phyloP scores from a whole-genome alignment of 2,329 filamentous ascomycete genomes.

The Fusarium chlamydosporum region DNA sequence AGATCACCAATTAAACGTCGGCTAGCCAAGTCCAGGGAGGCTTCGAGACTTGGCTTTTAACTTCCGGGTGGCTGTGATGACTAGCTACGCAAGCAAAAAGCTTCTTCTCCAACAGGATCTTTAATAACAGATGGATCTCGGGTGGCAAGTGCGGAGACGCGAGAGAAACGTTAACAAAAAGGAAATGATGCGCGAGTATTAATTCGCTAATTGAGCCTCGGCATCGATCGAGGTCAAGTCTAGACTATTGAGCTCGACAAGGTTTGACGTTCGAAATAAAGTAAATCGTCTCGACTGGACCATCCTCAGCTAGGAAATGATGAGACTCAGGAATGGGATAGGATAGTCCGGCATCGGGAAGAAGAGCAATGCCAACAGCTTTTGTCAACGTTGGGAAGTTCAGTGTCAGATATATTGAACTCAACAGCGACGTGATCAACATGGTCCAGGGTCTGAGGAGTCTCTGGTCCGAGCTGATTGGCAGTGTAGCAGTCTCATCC shows the following conservation, averaged over 20 bases:
- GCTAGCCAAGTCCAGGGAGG: slow-evolving; percentile 1
- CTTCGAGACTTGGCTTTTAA: slow-evolving; percentile 25
- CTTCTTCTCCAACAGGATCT: slow-evolving; percentile 27
- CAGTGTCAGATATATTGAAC: slow-evolving; percentile 15
- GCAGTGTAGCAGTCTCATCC: slow-evolving; percentile 37
- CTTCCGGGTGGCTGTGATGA: slow-evolving; percentile 27
- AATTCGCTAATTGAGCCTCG: background rate
- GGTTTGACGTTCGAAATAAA: slow-evolving; percentile 31
- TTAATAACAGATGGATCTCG: background rate
- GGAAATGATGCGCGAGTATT: slow-evolving; percentile 31
- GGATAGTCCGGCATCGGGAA: slow-evolving; percentile 23
- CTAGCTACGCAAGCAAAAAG: slow-evolving; percentile 30
- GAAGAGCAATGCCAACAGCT: slow-evolving; percentile 12
- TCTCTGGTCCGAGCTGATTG: slow-evolving; percentile 17
- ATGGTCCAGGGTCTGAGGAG: slow-evolving; percentile 3
- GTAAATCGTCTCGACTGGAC: slow-evolving; percentile 21
- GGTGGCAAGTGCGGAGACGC: slow-evolving; percentile 6
- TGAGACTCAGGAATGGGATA: slow-evolving; percentile 12
- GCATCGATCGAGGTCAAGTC: slow-evolving; percentile 12
- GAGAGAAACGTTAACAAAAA: background rate
- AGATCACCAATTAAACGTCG: slow-evolving; percentile 8
- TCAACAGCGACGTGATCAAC: slow-evolving; percentile 4
- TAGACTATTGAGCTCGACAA: slow-evolving; percentile 28
- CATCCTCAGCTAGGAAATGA: slow-evolving; percentile 13
- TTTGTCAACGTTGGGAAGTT: slow-evolving; percentile 16